Conservation (phyloP, 164 flowering plant genomes). For the Cinnamomum micranthum region DNA sequence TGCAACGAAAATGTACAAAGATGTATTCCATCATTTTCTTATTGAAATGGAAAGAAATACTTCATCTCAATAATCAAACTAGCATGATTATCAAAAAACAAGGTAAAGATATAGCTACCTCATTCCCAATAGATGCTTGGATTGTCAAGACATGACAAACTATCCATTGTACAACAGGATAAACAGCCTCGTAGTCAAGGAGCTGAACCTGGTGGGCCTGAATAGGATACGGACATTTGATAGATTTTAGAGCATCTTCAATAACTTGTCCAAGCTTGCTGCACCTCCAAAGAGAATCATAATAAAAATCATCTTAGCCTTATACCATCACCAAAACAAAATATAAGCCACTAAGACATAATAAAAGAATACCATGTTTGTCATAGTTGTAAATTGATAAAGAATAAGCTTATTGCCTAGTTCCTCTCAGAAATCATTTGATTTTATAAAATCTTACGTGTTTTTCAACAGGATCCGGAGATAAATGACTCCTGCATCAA, state of each 20-base stretch:
- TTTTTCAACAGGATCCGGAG: not conserved
- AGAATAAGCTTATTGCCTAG: not conserved
- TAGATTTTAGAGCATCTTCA: conserved; percentile 20
- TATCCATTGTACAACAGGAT: conserved; percentile 29
- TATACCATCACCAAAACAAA: too few species aligned
- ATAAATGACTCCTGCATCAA: too few species aligned
- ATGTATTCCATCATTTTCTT: too few species aligned
- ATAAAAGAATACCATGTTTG: too few species aligned
- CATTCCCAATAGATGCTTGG: conserved; percentile 8
- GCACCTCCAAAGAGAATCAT: conserved; percentile 1
- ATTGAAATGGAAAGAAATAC: too few species aligned
- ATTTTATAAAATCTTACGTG: not conserved
- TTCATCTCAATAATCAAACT: not conserved
- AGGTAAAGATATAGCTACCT: conserved; percentile 13
- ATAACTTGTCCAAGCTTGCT: conserved; percentile 19
- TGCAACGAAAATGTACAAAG: too few species aligned
- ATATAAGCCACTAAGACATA: too few species aligned
- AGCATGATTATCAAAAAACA: not conserved
- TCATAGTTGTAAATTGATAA: not conserved
- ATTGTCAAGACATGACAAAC: conserved; percentile 10
- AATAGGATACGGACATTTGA: conserved; percentile 25
- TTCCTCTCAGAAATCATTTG: not conserved
- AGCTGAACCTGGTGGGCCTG: conserved; percentile 20
- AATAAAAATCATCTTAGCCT: not conserved
- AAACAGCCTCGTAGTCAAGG: conserved; percentile 18